These are phyloP conservation scores for Hypomontagnella monticulosa DNA, from an alignment of 495 filamentous ascomycete genomes.

Conservation along the genomic window DNA sequence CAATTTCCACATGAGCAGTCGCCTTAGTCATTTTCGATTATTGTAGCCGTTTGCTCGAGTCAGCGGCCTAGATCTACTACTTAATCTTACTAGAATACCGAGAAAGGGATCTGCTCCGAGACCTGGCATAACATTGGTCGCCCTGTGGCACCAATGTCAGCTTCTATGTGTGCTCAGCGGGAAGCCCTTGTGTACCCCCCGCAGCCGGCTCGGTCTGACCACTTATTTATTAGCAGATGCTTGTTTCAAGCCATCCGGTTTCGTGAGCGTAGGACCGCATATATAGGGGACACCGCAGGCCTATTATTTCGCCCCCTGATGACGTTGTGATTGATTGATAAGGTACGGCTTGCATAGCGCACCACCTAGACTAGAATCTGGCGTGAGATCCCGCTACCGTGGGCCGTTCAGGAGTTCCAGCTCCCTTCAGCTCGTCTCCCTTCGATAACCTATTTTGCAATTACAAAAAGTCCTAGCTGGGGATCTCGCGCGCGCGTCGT, in stretches of 20 bases:
- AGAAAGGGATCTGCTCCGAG: no score
- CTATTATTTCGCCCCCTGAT: background rate
- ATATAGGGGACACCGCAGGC: conserved; percentile 8
- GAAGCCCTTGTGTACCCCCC: background rate
- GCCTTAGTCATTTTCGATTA: background rate
- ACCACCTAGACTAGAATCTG: background rate
- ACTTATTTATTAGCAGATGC: background rate
- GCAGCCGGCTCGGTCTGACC: background rate
- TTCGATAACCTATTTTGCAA: background rate
- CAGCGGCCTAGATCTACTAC: no score
- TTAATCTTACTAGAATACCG: no score
- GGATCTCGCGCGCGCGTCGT: background rate
- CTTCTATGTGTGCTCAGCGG: background rate
- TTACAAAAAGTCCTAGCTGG: background rate
- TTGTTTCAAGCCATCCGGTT: conserved; percentile 23
- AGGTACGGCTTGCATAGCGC: background rate
- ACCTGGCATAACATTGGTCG: no score
- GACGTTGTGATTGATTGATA: background rate
- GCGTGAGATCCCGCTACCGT: background rate
- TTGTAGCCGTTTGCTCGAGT: no score
- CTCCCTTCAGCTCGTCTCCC: background rate
- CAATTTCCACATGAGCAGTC: background rate
- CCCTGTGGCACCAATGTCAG: conserved; percentile 8
- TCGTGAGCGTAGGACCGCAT: conserved; percentile 21
- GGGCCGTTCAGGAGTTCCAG: background rate